Base-by-base conservation (phyloP, 2,329 filamentous ascomycete species). In the Pseudohalonectria lignicola region DNA sequence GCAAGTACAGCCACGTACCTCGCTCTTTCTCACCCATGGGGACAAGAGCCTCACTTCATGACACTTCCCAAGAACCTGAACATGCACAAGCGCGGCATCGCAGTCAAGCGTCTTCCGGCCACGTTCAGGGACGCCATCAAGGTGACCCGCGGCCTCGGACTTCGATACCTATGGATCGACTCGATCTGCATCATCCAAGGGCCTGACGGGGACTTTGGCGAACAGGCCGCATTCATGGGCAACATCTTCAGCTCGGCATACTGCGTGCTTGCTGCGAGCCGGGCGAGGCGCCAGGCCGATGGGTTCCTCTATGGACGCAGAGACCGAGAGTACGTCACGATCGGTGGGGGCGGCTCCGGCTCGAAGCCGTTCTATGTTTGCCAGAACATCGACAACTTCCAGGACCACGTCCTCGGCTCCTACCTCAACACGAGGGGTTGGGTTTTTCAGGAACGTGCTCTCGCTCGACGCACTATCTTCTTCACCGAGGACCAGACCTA, bases 371-470 rank as follows among this genome's bases (percentile, higher is more conserved):
- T 54, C 4, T 57, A 53, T 31, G 31, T 56, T 11, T 56, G 54
- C 20, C 29, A 46, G n/a, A 12, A 39, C n/a, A 50, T 59, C 1
- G 59, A 61, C 37, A 44, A 61, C 41, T 63, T 62, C 41, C 34
- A 46, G 5, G n/a, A 17, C 16, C 41, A 64, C 10, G 59, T 63
- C 1, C 44, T 53, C 1, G 34, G 53, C 1, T 45, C 53, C 1
- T 12, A 43, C 1, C 43, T 66, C 3, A 60, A 53, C 37, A 44
- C 40, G 5, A 47, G 61, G 3, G 61, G 54, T 1, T 64, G 61
- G 62, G 60, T 62, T 1, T 31, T 62, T 4, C 61, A 64, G 40
- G 62, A 64, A 39, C 47, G 53, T n/a, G 53, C 50, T 0, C 43
- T 65, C 2, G 52, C 60, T 0, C 50, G 53, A 8, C 48, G 62